A percentile compares a stretch with the other conserved stretches of the same genome.
Evolutionary conservation across 805 yeast species (phyloP).

Genomic region (Starmerella bombicola): DNA sequence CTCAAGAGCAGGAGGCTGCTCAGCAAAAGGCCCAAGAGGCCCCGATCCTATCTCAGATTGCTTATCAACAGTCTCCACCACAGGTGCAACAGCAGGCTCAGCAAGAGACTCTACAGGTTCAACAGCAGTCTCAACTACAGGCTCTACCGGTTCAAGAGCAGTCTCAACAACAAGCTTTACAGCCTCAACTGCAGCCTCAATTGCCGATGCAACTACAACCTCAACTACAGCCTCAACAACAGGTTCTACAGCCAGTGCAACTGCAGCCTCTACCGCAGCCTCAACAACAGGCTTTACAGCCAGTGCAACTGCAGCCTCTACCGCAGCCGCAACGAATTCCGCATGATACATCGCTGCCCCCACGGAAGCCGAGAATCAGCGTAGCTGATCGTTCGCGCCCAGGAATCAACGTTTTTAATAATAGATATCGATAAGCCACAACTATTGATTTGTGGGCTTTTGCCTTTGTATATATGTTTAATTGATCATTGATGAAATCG

Average conservation of each 20-base stretch:
- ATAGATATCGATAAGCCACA: too few species aligned
- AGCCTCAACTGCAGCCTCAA: neutral
- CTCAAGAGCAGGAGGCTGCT: neutral
- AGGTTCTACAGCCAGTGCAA: neutral
- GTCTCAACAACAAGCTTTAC: neutral
- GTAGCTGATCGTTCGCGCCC: neutral
- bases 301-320: neutral
- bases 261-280: neutral
- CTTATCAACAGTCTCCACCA: neutral
- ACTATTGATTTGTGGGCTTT: too few species aligned
- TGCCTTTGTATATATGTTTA: too few species aligned
- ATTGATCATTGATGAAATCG: too few species aligned
- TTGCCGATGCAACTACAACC: neutral
- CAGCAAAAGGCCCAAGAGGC: neutral
- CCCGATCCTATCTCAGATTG: neutral
- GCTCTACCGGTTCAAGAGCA: neutral
- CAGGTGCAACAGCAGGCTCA: neutral
- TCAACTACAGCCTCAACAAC: neutral
- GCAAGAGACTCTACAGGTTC: neutral
- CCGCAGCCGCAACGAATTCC: neutral
- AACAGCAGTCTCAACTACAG: neutral
- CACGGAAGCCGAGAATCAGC: neutral
- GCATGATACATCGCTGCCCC: neutral
- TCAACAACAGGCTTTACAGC: neutral
- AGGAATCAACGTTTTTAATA: neutral